A percentile compares a stretch with the other conserved stretches of the same genome.
Evolutionary conservation across 2,329 filamentous ascomycete species (phyloP).

Genomic region (Coniochaeta pulveracea): DNA sequence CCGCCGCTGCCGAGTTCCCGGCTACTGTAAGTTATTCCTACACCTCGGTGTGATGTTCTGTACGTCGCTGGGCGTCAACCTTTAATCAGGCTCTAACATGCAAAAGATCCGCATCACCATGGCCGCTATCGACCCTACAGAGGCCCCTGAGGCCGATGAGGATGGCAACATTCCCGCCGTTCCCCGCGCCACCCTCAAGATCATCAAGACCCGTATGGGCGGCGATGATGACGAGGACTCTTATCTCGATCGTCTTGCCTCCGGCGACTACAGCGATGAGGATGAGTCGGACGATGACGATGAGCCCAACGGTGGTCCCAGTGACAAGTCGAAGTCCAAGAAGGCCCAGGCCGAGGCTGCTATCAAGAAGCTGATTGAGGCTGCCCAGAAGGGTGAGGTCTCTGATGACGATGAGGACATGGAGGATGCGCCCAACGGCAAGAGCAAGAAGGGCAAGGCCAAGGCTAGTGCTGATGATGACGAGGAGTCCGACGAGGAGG

Average conservation of each 20-base stretch:
- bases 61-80: neutral
- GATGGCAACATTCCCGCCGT: constrained; percentile 48
- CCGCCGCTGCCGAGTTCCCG: constrained; percentile 67
- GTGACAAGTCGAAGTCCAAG: constrained; percentile 82
- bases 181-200: constrained; percentile 78
- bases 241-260: constrained; percentile 45
- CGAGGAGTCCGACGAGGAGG: constrained; percentile 48
- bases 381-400: constrained; percentile 43
- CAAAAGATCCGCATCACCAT: constrained; percentile 90
- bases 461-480: constrained; percentile 51
- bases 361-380: constrained; percentile 65
- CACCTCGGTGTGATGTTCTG: constrained; percentile 2
- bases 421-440: constrained; percentile 44
- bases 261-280: constrained; percentile 25
- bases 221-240: constrained; percentile 58
- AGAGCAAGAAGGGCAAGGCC: constrained; percentile 60
- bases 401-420: constrained; percentile 64
- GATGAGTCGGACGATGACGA: constrained; percentile 50
- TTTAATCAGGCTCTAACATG: constrained; percentile 4
- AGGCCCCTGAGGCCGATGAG: constrained; percentile 54
- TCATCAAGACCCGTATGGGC: constrained; percentile 62
- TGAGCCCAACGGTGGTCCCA: constrained; percentile 78
- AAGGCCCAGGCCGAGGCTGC: constrained; percentile 72
- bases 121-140: constrained; percentile 91
- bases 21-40: constrained; percentile 57